These are phyloP conservation scores for Paramecium tetraurelia DNA, from an alignment of 73 alveolate species.

Conservation along the genomic window DNA sequence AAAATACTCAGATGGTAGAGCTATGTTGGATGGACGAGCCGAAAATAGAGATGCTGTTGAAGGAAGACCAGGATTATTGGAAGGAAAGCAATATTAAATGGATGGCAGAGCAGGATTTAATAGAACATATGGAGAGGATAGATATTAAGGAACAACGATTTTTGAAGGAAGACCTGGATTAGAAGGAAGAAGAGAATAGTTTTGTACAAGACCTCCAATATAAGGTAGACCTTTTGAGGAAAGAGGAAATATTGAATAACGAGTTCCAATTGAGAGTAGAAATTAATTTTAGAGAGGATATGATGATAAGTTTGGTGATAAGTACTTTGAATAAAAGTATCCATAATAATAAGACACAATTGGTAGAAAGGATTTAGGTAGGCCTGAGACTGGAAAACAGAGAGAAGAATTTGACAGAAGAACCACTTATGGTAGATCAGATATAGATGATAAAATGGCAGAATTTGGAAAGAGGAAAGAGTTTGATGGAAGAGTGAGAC, in stretches of 20 bases:
- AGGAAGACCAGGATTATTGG: neutral
- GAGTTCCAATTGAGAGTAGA: neutral
- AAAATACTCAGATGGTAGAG: neutral
- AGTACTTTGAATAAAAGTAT: neutral
- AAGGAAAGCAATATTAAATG: neutral
- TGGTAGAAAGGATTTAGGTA: neutral
- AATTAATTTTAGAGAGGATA: neutral
- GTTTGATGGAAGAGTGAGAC: neutral
- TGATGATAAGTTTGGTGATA: neutral
- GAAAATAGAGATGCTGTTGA: neutral
- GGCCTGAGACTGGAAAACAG: neutral
- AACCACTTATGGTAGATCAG: neutral
- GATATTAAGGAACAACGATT: neutral
- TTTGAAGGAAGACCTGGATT: conserved; percentile 2
- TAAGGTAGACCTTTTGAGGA: neutral
- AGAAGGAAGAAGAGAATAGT: neutral
- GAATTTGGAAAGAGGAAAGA: neutral
- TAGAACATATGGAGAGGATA: neutral
- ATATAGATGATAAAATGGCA: neutral
- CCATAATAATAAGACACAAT: neutral
- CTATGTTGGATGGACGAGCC: neutral
- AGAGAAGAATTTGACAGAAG: neutral
- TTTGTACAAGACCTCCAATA: neutral
- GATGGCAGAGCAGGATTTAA: neutral
- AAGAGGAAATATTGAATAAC: neutral